Evolutionary conservation across 1,139 yeast species (phyloP), one percentile per base, ranked within the genome.

Genomic region (Sugiyamaella grinbergsii): DNA sequence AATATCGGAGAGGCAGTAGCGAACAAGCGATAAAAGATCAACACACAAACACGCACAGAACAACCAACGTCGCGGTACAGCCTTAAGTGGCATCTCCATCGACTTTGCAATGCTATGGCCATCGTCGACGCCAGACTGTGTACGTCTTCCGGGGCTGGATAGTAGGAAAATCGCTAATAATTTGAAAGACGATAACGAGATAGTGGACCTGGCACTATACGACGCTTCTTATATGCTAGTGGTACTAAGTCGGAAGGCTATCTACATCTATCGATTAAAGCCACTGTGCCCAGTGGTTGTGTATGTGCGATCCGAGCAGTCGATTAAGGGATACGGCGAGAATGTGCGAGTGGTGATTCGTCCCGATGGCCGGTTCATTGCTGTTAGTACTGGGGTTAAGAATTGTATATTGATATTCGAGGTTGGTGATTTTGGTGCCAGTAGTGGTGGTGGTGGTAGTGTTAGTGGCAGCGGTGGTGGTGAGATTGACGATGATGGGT

Each of bases 241-340:
- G 10, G 60, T 54, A 1, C 53, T 54, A 34, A 60, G 64, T 6
- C 50, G 56, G 53, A 45, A 53, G 19, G 62, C 58, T 2, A 38
- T 61, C 5, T 60, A 59, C 33, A 20, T 61, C 19, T 59, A 55
- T 44, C 53, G 63, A 22, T 58, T 58, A 6, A 58, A 63, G 53
- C 69, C 69, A 1, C 54, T 64, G 22, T 64, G 67, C 45, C 70
- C 72, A 0, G 67, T 70, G 10, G 65, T 70, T 5, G 64, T 64
- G 3, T 67, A 64, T 49, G 54, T 57, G 10, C 54, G 71, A 15
- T 56, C 67, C n/a, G 59, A 58, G 11, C 46, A 62, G 7, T 61
- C 66, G 11, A 44, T 69, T 1, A 62, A 58, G 13, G 54, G 56
- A 5, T 58, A 62, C 49, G 73, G 73, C 1, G 58, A 56, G 13